These are phyloP conservation scores for Porphyrellus cyaneotinctus DNA, from an alignment of 768 basidiomycete species.

Conservation along the genomic window DNA sequence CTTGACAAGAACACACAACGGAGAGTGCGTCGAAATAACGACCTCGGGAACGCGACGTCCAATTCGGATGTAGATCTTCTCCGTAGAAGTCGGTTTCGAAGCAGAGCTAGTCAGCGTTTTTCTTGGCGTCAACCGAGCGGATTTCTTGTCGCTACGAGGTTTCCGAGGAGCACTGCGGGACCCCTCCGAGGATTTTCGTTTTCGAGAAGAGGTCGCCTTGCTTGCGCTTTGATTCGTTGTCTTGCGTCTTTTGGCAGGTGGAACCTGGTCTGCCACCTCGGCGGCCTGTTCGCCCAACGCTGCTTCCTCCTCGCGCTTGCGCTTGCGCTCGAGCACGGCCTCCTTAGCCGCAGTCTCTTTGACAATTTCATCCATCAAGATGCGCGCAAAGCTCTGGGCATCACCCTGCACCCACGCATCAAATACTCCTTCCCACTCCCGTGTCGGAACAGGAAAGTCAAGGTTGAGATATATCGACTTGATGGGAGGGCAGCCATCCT, in stretches of 20 bases:
- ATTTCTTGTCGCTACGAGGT: conserved; percentile 23
- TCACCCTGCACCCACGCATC: conserved; percentile 90
- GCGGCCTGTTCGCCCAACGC: conserved; percentile 10
- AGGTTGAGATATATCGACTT: conserved; percentile 80
- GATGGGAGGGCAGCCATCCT: conserved; percentile 51
- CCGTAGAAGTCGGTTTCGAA: conserved; percentile 20
- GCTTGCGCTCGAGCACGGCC: conserved; percentile 51
- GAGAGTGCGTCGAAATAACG: conserved; percentile 13
- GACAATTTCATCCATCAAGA: conserved; percentile 55
- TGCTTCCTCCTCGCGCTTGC: conserved; percentile 50
- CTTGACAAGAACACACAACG: conserved; percentile 9
- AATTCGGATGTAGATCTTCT: conserved; percentile 28
- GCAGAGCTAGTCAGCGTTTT: conserved; percentile 11
- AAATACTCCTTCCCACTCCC: conserved; percentile 89
- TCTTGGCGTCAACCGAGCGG: conserved; percentile 12
- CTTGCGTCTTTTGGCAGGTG: conserved; percentile 27
- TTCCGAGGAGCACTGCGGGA: conserved; percentile 28
- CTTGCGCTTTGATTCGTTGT: conserved; percentile 9
- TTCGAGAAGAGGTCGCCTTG: conserved; percentile 17
- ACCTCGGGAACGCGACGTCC: conserved; percentile 19
- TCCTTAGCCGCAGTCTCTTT: conserved; percentile 53
- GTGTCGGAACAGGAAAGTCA: conserved; percentile 79
- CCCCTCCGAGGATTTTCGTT: conserved; percentile 25
- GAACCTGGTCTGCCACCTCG: conserved; percentile 10
- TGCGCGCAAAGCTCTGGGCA: conserved; percentile 70